A percentile compares a stretch with the other conserved stretches of the same genome.
Evolutionary conservation across 306 rosid genomes (phyloP).

Genomic region (Malus orientalis): DNA sequence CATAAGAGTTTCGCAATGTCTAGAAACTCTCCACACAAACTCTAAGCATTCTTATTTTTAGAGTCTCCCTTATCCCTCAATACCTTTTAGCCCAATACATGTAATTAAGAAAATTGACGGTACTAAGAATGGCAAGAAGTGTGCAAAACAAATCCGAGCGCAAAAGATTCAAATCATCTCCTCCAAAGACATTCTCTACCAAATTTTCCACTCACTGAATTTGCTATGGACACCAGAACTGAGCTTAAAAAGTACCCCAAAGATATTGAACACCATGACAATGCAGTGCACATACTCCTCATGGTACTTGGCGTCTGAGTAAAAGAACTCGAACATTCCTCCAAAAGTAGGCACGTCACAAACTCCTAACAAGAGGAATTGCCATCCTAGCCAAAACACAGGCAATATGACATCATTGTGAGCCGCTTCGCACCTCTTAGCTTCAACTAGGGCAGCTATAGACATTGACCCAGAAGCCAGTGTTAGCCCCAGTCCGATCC

Average conservation of each 20-base stretch:
- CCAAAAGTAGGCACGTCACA: conserved; percentile 27
- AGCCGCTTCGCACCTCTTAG: conserved; percentile 16
- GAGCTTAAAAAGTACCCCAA: conserved; percentile 34
- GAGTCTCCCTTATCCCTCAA: not conserved
- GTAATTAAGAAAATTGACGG: conserved; percentile 20
- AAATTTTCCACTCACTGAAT: conserved; percentile 21
- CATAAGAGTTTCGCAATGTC: too few relatives aligned
- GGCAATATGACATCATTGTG: conserved; percentile 5
- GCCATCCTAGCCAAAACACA: conserved; percentile 30
- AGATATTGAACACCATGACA: conserved; percentile 33
- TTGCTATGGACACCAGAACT: conserved; percentile 20
- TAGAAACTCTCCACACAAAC: too few relatives aligned
- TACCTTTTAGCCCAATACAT: conserved; percentile 33
- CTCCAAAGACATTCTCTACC: conserved; percentile 31
- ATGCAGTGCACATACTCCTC: conserved; percentile 32
- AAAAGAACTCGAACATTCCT: conserved; percentile 42
- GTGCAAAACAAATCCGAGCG: conserved; percentile 35
- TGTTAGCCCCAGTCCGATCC: conserved; percentile 26
- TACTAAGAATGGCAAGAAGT: conserved; percentile 26
- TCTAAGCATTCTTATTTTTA: too few relatives aligned
- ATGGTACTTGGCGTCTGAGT: conserved; percentile 34
- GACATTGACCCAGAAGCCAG: conserved; percentile 26
- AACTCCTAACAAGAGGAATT: conserved; percentile 20
- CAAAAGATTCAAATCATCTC: conserved; percentile 18
- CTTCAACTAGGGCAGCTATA: conserved; percentile 27